A percentile compares a stretch with the other conserved stretches of the same genome.
phyloP scores from a whole-genome alignment of 306 rosid species.

The Crataegus laevigata region DNA sequence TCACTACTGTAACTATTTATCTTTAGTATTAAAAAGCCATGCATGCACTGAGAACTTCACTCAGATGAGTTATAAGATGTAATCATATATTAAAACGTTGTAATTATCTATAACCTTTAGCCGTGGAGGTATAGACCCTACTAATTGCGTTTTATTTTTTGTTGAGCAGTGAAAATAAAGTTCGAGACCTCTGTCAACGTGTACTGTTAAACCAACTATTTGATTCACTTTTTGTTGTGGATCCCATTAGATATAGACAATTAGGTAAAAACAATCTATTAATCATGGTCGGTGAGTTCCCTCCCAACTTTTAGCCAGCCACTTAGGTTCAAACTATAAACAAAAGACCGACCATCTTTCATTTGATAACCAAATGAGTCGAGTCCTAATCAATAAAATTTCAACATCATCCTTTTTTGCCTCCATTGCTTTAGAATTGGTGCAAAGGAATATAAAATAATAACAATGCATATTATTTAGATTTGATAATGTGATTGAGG shows the following conservation, averaged over 20 bases:
- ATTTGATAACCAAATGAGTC: not conserved
- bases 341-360: not conserved
- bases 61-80: no score
- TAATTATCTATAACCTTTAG: no score
- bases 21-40: no score
- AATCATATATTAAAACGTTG: no score
- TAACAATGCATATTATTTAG: not conserved
- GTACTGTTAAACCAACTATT: not conserved
- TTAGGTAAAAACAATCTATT: not conserved
- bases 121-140: no score
- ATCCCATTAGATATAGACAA: not conserved
- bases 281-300: not conserved
- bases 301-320: not conserved
- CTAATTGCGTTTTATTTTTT: no score
- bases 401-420: not conserved
- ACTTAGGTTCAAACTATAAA: not conserved
- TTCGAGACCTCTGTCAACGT: no score
- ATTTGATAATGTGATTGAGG: conserved; percentile 15
- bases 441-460: not conserved
- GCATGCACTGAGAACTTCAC: no score
- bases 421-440: not conserved
- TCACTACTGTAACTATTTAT: no score
- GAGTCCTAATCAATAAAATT: not conserved
- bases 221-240: not conserved
- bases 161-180: no score